These are phyloP conservation scores for Tricholoma sp. DNA, from an alignment of 768 basidiomycete species.

Conservation along the genomic window DNA sequence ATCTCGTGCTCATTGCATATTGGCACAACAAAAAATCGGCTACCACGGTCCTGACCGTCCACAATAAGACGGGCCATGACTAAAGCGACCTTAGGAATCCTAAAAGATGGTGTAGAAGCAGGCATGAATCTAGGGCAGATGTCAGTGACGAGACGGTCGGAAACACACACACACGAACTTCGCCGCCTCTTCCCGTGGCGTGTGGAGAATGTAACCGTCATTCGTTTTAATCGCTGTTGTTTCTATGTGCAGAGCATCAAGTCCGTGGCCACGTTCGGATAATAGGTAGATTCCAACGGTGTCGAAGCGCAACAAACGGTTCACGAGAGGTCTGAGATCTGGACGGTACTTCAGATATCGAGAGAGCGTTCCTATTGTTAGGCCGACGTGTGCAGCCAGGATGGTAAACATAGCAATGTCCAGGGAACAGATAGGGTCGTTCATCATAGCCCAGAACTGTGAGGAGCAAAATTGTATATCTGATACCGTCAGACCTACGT, in stretches of 20 bases:
- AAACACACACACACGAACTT: conserved; percentile 35
- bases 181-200: conserved; percentile 52
- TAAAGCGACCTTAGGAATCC: conserved; percentile 49
- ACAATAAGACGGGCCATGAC: conserved; percentile 55
- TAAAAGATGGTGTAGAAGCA: conserved; percentile 47
- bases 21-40: conserved; percentile 51
- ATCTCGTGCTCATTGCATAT: conserved; percentile 49
- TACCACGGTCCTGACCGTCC: conserved; percentile 43
- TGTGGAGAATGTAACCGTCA: conserved; percentile 49
- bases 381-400: conserved; percentile 45
- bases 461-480: conserved; percentile 46
- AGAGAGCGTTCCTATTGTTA: conserved; percentile 50
- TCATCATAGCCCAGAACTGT: conserved; percentile 49
- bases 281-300: conserved; percentile 49
- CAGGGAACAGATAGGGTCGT: conserved; percentile 44
- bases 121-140: conserved; percentile 47
- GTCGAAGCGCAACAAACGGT: conserved; percentile 47
- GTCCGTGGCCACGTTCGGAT: conserved; percentile 52
- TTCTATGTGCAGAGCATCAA: conserved; percentile 58
- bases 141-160: conserved; percentile 6
- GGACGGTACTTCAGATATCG: conserved; percentile 43
- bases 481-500: conserved; percentile 34
- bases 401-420: conserved; percentile 53
- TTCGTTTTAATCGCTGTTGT: conserved; percentile 50
- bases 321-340: conserved; percentile 43